Base-by-base conservation (phyloP, 108 stramenopile genomes). In the Cyclostephanos tholiformis region DNA sequence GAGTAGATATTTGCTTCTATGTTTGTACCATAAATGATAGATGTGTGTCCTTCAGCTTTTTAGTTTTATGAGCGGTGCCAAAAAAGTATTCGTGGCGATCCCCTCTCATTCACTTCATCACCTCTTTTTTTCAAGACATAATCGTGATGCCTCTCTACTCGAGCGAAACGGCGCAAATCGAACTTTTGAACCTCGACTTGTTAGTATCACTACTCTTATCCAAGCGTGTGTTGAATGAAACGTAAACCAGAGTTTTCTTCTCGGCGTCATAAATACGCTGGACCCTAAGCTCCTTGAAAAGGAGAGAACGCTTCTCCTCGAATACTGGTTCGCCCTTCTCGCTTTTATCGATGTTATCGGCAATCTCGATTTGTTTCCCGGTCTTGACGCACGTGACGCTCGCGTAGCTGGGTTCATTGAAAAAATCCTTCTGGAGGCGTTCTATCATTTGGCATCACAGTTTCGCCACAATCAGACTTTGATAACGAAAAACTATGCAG, bases 131-230 rank as follows among this genome's bases (percentile, higher is more conserved):
- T 41, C 12, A 12, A 9, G 41, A 41, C 41, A 41, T 9, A 0
- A 41, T 41, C 41, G 6, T 41, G 22, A 12, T 17, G 14, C 30
- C 30, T 29, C 30, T 12, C 57, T 77, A 84, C 72, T 94, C 79
- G 44, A 96, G 60, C 76, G 83, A 82, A 57, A 97, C 82, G 14
- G 96, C 94, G 81, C 90, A 93, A 27, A 92, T 67, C 0, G 86
- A 87, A 36, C 79, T 84, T 69, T 91, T 89, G 69, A 97, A 97
- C 12, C 96, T 86, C 53, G 77, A 71, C 72, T 97, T 97, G 80
- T 97, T 97, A 17, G 70, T 67, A 80, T 97, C 96, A 35, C 80
- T 82, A 61, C 71, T 82, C 84, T 97, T 97, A 80, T 97, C 94
- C 65, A 97, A 63, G 35, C 96, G 79, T 19, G 94, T 95, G 72